phyloP scores from a whole-genome alignment of 1,284 basidiomycete genomes.

The Hemileia vastatrix region DNA sequence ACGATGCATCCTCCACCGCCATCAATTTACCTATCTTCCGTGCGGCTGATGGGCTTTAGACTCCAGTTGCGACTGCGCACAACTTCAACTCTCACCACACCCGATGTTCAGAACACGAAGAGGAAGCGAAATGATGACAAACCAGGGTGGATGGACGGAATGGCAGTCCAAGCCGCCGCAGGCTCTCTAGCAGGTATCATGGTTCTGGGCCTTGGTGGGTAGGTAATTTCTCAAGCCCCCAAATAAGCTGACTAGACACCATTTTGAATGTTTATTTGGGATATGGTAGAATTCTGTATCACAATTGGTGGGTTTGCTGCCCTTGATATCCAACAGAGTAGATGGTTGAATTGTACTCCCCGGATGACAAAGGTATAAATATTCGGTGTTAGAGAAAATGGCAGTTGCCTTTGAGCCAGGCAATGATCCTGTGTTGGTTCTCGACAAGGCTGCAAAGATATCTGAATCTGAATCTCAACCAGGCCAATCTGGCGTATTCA shows the following conservation, averaged over 20 bases:
- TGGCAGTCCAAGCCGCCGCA: conserved; percentile 17
- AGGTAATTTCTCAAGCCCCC: neutral
- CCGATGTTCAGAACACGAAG: too few species aligned
- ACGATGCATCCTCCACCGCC: too few species aligned
- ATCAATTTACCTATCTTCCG: too few species aligned
- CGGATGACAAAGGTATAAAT: conserved; percentile 12
- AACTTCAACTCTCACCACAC: too few species aligned
- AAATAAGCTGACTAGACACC: too few species aligned
- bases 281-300: conserved; percentile 13
- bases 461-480: conserved; percentile 7
- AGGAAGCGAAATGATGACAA: too few species aligned
- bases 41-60: too few species aligned
- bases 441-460: conserved; percentile 16
- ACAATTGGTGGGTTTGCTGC: conserved; percentile 15
- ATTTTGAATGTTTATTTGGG: neutral
- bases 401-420: conserved; percentile 21
- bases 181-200: conserved; percentile 16
- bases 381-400: conserved; percentile 23
- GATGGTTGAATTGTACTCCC: neutral
- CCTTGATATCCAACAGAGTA: too few species aligned
- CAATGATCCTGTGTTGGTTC: conserved; percentile 19
- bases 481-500: neutral
- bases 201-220: conserved; percentile 22
- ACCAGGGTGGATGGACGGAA: conserved; percentile 16
- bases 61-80: too few species aligned